Evolutionary conservation across 2,329 filamentous ascomycete genomes (phyloP).

Genomic region (Exophiala alcalophila): DNA sequence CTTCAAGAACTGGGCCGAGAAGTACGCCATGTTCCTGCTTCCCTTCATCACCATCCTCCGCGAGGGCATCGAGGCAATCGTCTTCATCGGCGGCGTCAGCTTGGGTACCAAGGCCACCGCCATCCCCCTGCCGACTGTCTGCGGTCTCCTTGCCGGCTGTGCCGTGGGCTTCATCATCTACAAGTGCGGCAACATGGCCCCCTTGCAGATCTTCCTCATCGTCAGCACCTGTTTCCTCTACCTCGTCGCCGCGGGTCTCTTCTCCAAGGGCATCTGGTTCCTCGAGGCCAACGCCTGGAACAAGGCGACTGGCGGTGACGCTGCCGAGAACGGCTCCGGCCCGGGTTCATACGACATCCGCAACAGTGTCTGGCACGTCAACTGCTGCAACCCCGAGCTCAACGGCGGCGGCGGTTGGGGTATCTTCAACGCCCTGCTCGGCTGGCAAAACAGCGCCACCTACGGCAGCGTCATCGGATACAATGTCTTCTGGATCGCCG

Average conservation of each 20-base stretch:
- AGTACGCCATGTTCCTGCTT: slow-evolving; percentile 80
- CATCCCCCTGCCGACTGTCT: slow-evolving; percentile 73
- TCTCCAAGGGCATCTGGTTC: slow-evolving; percentile 72
- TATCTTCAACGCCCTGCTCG: slow-evolving; percentile 79
- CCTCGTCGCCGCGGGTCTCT: slow-evolving; percentile 76
- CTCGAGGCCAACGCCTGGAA: slow-evolving; percentile 70
- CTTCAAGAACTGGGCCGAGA: slow-evolving; percentile 66
- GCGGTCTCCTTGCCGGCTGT: slow-evolving; percentile 65
- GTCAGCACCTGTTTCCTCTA: slow-evolving; percentile 79
- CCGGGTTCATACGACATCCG: slow-evolving; percentile 77
- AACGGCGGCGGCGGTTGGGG: slow-evolving; percentile 79
- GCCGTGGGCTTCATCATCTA: slow-evolving; percentile 73
- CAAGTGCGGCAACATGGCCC: slow-evolving; percentile 66
- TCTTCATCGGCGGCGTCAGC: slow-evolving; percentile 82
- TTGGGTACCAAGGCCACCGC: slow-evolving; percentile 71
- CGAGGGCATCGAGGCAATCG: slow-evolving; percentile 80
- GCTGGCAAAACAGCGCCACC: slow-evolving; percentile 85
- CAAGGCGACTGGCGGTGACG: slow-evolving; percentile 54
- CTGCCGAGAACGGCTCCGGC: slow-evolving; percentile 61
- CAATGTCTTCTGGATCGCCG: slow-evolving; percentile 78
- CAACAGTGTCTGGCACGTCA: slow-evolving; percentile 77
- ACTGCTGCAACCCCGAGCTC: slow-evolving; percentile 73
- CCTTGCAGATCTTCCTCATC: slow-evolving; percentile 75
- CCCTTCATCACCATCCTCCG: slow-evolving; percentile 85
- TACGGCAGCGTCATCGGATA: slow-evolving; percentile 85